These are phyloP conservation scores for Dioszegia aurantiaca DNA, from an alignment of 768 basidiomycete species.

Conservation along the genomic window DNA sequence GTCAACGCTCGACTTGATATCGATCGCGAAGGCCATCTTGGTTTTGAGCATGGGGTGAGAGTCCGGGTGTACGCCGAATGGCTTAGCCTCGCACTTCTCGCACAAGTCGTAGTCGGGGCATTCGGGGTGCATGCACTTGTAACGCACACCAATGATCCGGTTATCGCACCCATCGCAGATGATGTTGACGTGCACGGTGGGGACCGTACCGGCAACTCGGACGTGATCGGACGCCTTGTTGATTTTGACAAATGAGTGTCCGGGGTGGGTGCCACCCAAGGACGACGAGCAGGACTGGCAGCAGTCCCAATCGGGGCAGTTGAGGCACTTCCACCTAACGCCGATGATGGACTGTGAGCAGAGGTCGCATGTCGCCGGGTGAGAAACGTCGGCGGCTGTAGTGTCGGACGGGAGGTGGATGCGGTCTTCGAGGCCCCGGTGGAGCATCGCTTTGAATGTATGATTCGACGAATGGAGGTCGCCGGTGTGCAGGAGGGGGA, in stretches of 20 bases:
- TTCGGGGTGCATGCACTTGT: conserved; percentile 52
- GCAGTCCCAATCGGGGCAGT: conserved; percentile 51
- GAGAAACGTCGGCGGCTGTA: conserved; percentile 13
- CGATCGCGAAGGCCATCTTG: conserved; percentile 32
- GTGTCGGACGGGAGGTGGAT: conserved; percentile 28
- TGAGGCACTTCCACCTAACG: conserved; percentile 48
- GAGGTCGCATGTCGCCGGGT: conserved; percentile 44
- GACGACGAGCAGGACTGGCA: conserved; percentile 37
- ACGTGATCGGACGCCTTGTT: conserved; percentile 39
- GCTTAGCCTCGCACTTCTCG: conserved; percentile 47
- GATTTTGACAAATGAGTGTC: conserved; percentile 46
- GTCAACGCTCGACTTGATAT: conserved; percentile 14
- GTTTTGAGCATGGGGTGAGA: conserved; percentile 52
- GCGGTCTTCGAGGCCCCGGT: conserved; percentile 40
- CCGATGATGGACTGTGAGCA: conserved; percentile 44
- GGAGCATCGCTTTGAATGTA: conserved; percentile 48
- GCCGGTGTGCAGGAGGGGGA: conserved; percentile 40
- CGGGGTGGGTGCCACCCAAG: conserved; percentile 35
- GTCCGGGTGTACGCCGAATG: conserved; percentile 38
- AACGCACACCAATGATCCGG: conserved; percentile 37
- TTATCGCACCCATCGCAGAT: conserved; percentile 47
- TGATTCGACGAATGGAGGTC: conserved; percentile 43
- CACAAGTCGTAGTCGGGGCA: conserved; percentile 53
- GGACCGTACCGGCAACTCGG: conserved; percentile 8
- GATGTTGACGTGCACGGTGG: conserved; percentile 34